Evolutionary conservation across 1,284 basidiomycete genomes (phyloP).

Genomic region (Cerrena zonata): DNA sequence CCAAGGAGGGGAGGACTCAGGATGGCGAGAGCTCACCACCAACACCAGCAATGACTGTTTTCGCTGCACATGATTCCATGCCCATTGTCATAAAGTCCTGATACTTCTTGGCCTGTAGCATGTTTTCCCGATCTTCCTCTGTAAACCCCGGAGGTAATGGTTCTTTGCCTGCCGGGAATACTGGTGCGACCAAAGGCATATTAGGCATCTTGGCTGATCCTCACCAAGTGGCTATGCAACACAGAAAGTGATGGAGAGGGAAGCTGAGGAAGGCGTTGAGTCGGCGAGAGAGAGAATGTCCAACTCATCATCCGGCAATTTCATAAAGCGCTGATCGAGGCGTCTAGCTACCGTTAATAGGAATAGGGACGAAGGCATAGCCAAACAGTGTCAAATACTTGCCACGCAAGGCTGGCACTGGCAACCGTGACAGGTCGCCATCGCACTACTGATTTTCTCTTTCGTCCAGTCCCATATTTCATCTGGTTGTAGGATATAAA

Average conservation of each 20-base stretch:
- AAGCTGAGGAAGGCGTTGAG: too few species aligned
- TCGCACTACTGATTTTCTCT: too few species aligned
- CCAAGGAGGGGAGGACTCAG: constrained; percentile 2
- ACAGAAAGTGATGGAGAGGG: not conserved
- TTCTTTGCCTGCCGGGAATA: constrained; percentile 61
- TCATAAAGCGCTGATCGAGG: too few species aligned
- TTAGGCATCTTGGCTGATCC: constrained; percentile 1
- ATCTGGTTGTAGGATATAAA: too few species aligned
- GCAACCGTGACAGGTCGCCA: too few species aligned
- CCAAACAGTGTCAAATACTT: too few species aligned
- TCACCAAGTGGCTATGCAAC: too few species aligned
- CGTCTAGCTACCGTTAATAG: too few species aligned
- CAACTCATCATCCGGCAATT: not conserved
- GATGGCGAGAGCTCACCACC: constrained; percentile 52
- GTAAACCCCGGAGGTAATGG: constrained; percentile 77
- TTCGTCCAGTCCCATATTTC: too few species aligned
- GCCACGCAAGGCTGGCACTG: too few species aligned
- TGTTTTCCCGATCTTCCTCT: constrained; percentile 70
- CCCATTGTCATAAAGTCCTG: constrained; percentile 62
- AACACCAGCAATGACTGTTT: constrained; percentile 74
- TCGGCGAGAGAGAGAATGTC: too few species aligned
- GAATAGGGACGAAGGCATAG: too few species aligned
- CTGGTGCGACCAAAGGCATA: constrained; percentile 38
- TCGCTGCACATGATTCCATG: constrained; percentile 82
- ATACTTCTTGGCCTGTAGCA: constrained; percentile 70